Percentiles rank a stretch among this genome's conserved stretches.
Conservation (phyloP, 2,329 filamentous ascomycete genomes). For the Diaporthe sp. region DNA sequence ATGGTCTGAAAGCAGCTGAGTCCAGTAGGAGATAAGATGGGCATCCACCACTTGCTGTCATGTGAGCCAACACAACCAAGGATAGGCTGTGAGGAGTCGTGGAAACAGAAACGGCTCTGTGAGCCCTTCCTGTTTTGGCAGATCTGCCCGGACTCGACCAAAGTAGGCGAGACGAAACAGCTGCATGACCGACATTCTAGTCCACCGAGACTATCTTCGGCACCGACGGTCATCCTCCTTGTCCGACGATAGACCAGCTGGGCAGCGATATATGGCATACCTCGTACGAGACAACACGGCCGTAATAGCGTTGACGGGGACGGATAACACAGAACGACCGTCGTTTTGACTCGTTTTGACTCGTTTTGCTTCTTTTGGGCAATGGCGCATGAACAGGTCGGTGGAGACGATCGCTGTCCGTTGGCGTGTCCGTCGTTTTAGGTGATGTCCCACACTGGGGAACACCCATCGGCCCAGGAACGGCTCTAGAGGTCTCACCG, state of each 20-base stretch:
- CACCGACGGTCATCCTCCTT: slow-evolving; percentile 36
- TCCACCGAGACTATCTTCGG: slow-evolving; percentile 38
- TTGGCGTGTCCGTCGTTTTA: slow-evolving; percentile 25
- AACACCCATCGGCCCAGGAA: neutral
- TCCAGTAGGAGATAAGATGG: slow-evolving; percentile 23
- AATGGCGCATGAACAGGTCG: slow-evolving; percentile 13
- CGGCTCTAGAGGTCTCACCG: slow-evolving; percentile 9
- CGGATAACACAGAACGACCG: neutral
- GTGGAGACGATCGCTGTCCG: slow-evolving; percentile 22
- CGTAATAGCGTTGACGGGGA: neutral
- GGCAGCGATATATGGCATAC: neutral
- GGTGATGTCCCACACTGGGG: neutral
- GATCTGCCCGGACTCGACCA: neutral
- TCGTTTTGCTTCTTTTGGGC: slow-evolving; percentile 25
- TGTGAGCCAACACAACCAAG: neutral
- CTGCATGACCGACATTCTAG: slow-evolving; percentile 25
- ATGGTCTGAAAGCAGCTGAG: neutral
- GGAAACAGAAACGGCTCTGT: slow-evolving; percentile 3
- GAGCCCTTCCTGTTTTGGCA: slow-evolving; percentile 22
- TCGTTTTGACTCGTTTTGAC: slow-evolving; percentile 27
- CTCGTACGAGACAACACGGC: slow-evolving; percentile 12
- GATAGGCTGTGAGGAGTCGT: neutral
- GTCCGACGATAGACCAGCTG: slow-evolving; percentile 18
- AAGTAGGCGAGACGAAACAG: slow-evolving; percentile 10
- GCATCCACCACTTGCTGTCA: neutral